Evolutionary conservation across 2,329 filamentous ascomycete species (phyloP), one percentile per base, ranked within the genome.

Genomic region (Ceratocystis variospora): DNA sequence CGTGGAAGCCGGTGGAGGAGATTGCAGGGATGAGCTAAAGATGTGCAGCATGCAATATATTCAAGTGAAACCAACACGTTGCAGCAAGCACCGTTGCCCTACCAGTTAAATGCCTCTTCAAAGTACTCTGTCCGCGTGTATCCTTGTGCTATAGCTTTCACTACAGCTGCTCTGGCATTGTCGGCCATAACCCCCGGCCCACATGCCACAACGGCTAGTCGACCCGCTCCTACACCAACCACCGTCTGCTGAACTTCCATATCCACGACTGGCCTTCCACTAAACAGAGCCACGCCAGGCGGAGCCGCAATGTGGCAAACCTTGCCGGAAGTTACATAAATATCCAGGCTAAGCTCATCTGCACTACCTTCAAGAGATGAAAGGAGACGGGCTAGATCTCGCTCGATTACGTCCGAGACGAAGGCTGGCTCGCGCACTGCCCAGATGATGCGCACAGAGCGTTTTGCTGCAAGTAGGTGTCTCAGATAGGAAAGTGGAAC

Each of bases 141-240:
- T 0, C 72, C 72, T 5, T 68, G 68, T 1, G 68, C 69, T 19
- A 79, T 67, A 15, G 73, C 69, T 1, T 72, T 70, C 0, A 75
- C 73, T 0, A 77, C 76, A 0, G 76, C 74, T 59, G 68, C 69
- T 53, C 78, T 71, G 2, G 77, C 73, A 37, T 78, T 76, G 67
- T 80, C 78, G 0, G 76, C 77, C 77, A 80, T 77, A 45, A 70
- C 72, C 1, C 73, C 75, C 10, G 78, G 78, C 0, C 78, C 78
- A 66, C 78, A 80, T 0, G 76, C 76, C 12, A 80, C 73, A 0
- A 80, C 72, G 0, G 78, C 78, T 0, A 79, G 55, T 12, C 72
- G 73, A 1, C 72, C 73, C 0, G 67, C 66, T 0, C 68, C 68
- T 0, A 70, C 70, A 0, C 70, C 67, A 2, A 69, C 70, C 1